These are phyloP conservation scores for Micractinium sp. DNA, from an alignment of 139 green algal species.

Conservation along the genomic window DNA sequence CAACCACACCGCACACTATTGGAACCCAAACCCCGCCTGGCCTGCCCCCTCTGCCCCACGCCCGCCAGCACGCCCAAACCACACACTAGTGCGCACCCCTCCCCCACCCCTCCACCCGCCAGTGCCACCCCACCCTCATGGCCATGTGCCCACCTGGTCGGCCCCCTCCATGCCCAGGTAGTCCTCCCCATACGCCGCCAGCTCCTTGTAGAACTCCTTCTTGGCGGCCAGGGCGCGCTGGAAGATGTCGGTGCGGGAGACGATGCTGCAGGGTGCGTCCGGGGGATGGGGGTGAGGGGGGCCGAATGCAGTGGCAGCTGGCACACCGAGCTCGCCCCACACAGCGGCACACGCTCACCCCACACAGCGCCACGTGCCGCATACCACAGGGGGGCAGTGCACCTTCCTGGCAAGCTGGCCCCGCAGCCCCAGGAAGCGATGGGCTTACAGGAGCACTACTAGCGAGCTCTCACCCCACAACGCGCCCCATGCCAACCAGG, in stretches of 20 bases:
- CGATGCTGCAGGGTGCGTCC: conserved; percentile 58
- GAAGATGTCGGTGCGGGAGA: conserved; percentile 74
- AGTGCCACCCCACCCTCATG: too few species aligned
- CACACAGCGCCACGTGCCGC: background rate
- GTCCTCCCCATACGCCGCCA: conserved; percentile 30
- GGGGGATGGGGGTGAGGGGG: too few species aligned
- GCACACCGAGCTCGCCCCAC: background rate
- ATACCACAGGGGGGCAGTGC: background rate
- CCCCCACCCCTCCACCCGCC: background rate
- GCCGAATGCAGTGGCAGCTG: too few species aligned
- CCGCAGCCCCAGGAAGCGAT: too few species aligned
- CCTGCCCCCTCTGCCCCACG: too few species aligned
- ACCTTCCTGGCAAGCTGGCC: too few species aligned
- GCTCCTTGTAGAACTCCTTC: conserved; percentile 58
- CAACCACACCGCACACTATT: too few species aligned
- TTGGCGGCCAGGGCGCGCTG: conserved; percentile 61
- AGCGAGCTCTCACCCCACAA: conserved; percentile 42
- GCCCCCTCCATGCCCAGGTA: background rate
- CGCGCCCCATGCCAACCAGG: conserved; percentile 60
- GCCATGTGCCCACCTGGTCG: background rate
- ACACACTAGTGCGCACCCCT: too few species aligned
- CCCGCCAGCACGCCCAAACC: too few species aligned
- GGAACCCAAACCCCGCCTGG: too few species aligned
- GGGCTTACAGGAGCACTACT: background rate
- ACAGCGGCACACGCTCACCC: background rate